A percentile compares a stretch with the other conserved stretches of the same genome.
Evolutionary conservation across 441 rosid species (phyloP).

Genomic region (Populus hybrid): DNA sequence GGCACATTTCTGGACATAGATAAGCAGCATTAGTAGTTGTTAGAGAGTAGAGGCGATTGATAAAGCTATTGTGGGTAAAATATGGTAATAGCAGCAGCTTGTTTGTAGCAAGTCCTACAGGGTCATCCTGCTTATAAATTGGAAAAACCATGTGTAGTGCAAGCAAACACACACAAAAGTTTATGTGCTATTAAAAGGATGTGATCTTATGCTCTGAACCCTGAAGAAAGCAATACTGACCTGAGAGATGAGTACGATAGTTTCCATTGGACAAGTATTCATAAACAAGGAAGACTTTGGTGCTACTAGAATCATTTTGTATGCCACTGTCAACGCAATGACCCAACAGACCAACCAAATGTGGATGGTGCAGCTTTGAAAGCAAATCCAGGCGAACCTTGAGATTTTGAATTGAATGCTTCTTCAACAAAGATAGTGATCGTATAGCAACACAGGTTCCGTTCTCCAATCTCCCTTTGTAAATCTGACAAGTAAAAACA

Average conservation of each 20-base stretch:
- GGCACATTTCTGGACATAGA: slow-evolving; percentile 48
- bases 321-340: slow-evolving; percentile 57
- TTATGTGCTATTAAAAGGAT: neutral
- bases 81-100: neutral
- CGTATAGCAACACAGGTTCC: slow-evolving; percentile 70
- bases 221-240: slow-evolving; percentile 31
- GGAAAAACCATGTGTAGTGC: neutral
- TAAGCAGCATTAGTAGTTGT: neutral
- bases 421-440: slow-evolving; percentile 54
- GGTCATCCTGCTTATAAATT: neutral
- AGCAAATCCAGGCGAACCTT: slow-evolving; percentile 67
- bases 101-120: neutral
- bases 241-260: slow-evolving; percentile 73
- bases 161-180: neutral
- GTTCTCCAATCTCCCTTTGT: slow-evolving; percentile 73
- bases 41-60: neutral
- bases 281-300: slow-evolving; percentile 63
- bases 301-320: slow-evolving; percentile 45
- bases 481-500: slow-evolving; percentile 50
- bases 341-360: slow-evolving; percentile 81
- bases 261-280: slow-evolving; percentile 68
- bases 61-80: neutral
- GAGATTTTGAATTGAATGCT: slow-evolving; percentile 66
- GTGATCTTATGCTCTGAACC: slow-evolving; percentile 1
- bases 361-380: slow-evolving; percentile 87